These are phyloP conservation scores for Dendrothele bispora DNA, from an alignment of 768 basidiomycete genomes.

Conservation along the genomic window DNA sequence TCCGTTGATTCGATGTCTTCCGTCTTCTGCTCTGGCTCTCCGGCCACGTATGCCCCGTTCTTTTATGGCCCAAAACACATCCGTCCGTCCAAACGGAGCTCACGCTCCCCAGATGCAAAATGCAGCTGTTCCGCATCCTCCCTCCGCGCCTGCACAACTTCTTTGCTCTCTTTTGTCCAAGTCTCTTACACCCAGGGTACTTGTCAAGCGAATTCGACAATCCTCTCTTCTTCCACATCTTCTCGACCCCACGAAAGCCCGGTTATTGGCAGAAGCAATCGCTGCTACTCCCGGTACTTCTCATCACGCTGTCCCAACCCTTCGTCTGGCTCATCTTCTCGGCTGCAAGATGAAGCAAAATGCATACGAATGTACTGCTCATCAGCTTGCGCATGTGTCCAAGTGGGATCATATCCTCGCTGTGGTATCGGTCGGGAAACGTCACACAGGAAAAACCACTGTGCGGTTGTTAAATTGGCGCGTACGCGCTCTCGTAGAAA, in stretches of 20 bases:
- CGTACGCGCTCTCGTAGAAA: constrained; percentile 58
- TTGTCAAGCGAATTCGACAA: constrained; percentile 2
- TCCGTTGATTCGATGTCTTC: constrained; percentile 4
- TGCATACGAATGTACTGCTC: constrained; percentile 58
- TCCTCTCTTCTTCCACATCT: constrained; percentile 14
- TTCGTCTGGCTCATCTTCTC: constrained; percentile 47
- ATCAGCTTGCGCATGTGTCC: constrained; percentile 44
- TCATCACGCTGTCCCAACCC: constrained; percentile 40
- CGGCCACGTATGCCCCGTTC: constrained; percentile 3
- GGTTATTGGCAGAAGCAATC: constrained; percentile 29
- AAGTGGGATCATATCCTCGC: constrained; percentile 53
- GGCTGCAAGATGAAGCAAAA: constrained; percentile 51
- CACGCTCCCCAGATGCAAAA: too few species aligned
- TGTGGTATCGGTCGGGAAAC: constrained; percentile 47
- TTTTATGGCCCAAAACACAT: too few species aligned
- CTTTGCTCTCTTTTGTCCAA: background rate
- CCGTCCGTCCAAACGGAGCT: too few species aligned
- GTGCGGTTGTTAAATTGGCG: constrained; percentile 71
- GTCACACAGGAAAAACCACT: constrained; percentile 49
- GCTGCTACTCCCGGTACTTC: constrained; percentile 28
- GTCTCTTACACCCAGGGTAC: background rate
- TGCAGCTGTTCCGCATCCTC: background rate
- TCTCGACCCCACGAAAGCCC: constrained; percentile 30
- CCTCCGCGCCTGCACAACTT: background rate
- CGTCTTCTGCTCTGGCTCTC: constrained; percentile 5